phyloP scores from a whole-genome alignment of 2,329 filamentous ascomycete genomes.

The Remersonia thermophila region DNA sequence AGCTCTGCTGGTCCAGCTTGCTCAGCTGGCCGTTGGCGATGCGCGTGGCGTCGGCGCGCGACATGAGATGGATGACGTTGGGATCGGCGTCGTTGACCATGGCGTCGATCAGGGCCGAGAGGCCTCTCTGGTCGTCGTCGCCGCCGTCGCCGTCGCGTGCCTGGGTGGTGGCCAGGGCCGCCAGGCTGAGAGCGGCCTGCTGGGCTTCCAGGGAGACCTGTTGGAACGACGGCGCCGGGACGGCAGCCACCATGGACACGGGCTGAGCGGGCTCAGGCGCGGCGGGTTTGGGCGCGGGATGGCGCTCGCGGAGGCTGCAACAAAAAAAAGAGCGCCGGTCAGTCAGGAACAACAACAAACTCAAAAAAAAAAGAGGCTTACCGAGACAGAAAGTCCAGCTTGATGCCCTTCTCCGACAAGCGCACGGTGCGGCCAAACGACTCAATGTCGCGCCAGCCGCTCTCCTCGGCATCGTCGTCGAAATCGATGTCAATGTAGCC shows the following conservation, averaged over 20 bases:
- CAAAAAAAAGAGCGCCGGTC: conserved; percentile 7
- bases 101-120: conserved; percentile 44
- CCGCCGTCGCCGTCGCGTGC: conserved; percentile 12
- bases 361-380: conserved; percentile 23
- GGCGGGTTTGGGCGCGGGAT: neutral
- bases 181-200: conserved; percentile 53
- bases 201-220: conserved; percentile 45
- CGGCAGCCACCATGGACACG: conserved; percentile 13
- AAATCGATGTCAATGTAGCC: conserved; percentile 59
- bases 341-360: too few species aligned
- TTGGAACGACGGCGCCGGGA: too few species aligned
- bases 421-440: conserved; percentile 55
- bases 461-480: conserved; percentile 42
- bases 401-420: conserved; percentile 50
- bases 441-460: conserved; percentile 44
- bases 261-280: neutral
- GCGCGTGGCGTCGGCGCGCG: conserved; percentile 33
- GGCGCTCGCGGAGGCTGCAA: conserved; percentile 21
- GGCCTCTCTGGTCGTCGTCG: too few species aligned
- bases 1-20: conserved; percentile 30
- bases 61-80: conserved; percentile 34
- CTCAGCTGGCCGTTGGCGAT: conserved; percentile 28
- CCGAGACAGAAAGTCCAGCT: conserved; percentile 60
- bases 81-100: conserved; percentile 43
- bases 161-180: conserved; percentile 39